Conservation (phyloP, 129 eudicot genomes). For the Heracleum sosnowskyi region DNA sequence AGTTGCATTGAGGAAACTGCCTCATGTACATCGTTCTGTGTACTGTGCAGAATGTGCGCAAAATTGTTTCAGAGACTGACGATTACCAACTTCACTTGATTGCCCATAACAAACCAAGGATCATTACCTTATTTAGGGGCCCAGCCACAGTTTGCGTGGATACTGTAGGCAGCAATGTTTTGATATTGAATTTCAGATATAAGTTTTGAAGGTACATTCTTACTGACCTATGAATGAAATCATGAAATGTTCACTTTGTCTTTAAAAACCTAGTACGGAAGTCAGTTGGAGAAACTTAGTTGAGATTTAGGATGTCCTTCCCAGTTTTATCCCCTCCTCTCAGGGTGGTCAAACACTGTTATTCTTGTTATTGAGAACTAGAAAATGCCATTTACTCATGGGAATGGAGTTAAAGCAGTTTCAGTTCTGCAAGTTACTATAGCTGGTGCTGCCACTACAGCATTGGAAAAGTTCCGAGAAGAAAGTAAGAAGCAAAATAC, state of each 20-base stretch:
- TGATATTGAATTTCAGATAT: neutral
- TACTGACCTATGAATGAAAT: conserved; percentile 4
- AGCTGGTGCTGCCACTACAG: conserved; percentile 33
- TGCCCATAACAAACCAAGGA: conserved; percentile 30
- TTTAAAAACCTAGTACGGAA: conserved; percentile 37
- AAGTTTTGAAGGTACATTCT: neutral
- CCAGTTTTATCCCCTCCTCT: neutral
- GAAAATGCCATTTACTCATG: neutral
- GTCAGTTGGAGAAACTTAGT: conserved; percentile 36
- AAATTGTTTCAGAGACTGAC: neutral
- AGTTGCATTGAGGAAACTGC: conserved; percentile 49
- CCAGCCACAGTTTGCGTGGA: conserved; percentile 39
- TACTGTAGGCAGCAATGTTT: conserved; percentile 23
- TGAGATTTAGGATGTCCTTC: neutral
- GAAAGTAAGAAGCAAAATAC: conserved; percentile 41
- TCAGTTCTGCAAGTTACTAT: conserved; percentile 35
- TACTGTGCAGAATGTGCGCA: neutral
- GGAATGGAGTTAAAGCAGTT: conserved; percentile 38
- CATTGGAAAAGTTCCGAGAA: conserved; percentile 33
- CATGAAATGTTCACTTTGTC: conserved; percentile 31
- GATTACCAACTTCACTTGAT: conserved; percentile 12
- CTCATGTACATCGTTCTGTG: conserved; percentile 34
- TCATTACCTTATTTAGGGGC: conserved; percentile 29
- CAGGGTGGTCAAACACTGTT: neutral
- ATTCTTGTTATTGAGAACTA: neutral